These are phyloP conservation scores for Ballota nigra DNA, from an alignment of 257 asterid genomes.

Conservation along the genomic window DNA sequence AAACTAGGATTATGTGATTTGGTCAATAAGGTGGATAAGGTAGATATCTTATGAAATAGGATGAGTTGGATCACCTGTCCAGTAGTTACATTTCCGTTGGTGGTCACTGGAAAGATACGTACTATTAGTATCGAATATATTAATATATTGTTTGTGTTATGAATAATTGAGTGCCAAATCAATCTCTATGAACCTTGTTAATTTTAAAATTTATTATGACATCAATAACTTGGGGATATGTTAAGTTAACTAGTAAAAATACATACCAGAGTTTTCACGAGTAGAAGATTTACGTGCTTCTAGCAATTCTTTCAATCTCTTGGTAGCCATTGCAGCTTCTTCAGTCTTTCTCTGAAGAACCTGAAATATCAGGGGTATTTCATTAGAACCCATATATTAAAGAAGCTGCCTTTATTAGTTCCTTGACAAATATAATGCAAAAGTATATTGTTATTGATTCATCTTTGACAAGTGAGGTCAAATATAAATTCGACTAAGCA, in stretches of 20 bases:
- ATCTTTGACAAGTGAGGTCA: background rate
- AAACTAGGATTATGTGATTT: no score
- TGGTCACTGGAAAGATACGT: slow-evolving; percentile 49
- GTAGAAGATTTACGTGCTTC: slow-evolving; percentile 92
- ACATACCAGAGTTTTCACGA: slow-evolving; percentile 83
- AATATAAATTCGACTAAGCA: background rate
- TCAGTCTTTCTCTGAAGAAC: slow-evolving; percentile 99
- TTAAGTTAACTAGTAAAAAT: slow-evolving; percentile 4
- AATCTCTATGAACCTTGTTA: background rate
- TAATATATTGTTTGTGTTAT: background rate
- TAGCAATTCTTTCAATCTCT: slow-evolving; percentile 92
- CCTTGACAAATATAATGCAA: background rate
- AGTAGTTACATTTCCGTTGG: slow-evolving; percentile 72
- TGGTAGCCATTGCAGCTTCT: slow-evolving; percentile 99
- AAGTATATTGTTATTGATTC: background rate
- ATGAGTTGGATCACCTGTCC: no score
- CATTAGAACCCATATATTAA: background rate
- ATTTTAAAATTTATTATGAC: background rate
- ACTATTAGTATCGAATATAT: slow-evolving; percentile 18
- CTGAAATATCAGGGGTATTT: slow-evolving; percentile 39
- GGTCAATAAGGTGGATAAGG: no score
- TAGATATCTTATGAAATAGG: no score
- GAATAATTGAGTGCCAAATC: background rate
- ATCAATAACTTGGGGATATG: background rate
- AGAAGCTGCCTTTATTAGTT: background rate